A percentile compares a stretch with the other conserved stretches of the same genome.
phyloP scores from a whole-genome alignment of 139 green algal species.

The Tetraselmis chui region DNA sequence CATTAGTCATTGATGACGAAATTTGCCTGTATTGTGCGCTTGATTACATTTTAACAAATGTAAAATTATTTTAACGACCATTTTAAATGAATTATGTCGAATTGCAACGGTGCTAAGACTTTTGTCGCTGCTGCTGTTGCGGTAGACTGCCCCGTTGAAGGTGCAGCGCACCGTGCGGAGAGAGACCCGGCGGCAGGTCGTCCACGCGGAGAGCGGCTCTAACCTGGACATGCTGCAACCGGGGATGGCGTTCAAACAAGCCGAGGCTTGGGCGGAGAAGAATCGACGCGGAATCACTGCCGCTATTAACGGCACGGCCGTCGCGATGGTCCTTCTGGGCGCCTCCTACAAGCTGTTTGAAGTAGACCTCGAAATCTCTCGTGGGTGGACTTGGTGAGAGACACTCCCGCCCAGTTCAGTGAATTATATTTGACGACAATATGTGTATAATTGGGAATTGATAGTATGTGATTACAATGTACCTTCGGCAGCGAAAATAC shows the following conservation, averaged over 20 bases:
- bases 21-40: too few relatives aligned
- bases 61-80: too few relatives aligned
- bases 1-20: too few relatives aligned
- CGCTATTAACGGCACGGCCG: background rate
- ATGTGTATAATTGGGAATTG: background rate
- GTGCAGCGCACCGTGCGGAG: background rate
- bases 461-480: background rate
- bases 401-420: background rate
- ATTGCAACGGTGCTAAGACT: too few relatives aligned
- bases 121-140: background rate
- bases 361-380: background rate
- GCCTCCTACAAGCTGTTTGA: background rate
- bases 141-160: background rate
- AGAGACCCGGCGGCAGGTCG: background rate
- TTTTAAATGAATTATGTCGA: too few relatives aligned
- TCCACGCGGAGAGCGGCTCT: background rate
- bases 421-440: too few relatives aligned
- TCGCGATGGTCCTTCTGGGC: background rate
- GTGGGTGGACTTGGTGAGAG: background rate
- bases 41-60: too few relatives aligned
- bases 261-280: background rate
- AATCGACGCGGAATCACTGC: background rate
- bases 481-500: too few relatives aligned
- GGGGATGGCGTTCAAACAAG: too few relatives aligned
- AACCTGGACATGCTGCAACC: background rate